Percentiles rank a stretch among this genome's conserved stretches.
These are phyloP conservation scores for Bondarzewia mesenterica DNA, from an alignment of 1,284 basidiomycete genomes.

Conservation along the genomic window DNA sequence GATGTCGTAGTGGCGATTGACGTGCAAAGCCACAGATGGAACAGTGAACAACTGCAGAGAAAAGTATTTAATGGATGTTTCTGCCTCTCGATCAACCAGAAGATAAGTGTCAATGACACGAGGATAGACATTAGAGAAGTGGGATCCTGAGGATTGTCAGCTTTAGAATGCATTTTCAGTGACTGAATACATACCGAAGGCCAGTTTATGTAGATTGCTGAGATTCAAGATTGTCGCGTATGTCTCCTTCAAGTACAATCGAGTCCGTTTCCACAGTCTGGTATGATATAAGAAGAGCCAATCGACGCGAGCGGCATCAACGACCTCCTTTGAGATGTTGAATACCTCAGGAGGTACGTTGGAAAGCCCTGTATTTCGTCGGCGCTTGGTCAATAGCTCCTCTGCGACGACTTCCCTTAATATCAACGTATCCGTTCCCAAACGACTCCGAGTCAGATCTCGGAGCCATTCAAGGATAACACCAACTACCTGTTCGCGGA, in stretches of 20 bases:
- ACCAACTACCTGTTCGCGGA: slow-evolving; percentile 80
- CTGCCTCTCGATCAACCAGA: slow-evolving; percentile 85
- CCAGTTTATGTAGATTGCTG: slow-evolving; percentile 69
- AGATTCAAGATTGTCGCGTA: slow-evolving; percentile 74
- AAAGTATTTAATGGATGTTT: slow-evolving; percentile 89
- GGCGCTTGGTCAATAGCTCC: slow-evolving; percentile 60
- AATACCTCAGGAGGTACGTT: slow-evolving; percentile 25
- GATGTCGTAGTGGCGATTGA: slow-evolving; percentile 70
- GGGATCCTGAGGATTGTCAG: slow-evolving; percentile 47
- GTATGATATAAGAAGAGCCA: slow-evolving; percentile 75
- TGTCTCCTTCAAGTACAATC: slow-evolving; percentile 74
- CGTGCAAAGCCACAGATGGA: slow-evolving; percentile 74
- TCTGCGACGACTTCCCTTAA: slow-evolving; percentile 67
- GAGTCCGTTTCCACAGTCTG: slow-evolving; percentile 77
- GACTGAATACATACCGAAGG: slow-evolving; percentile 46
- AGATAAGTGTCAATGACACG: slow-evolving; percentile 88
- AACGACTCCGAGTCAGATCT: slow-evolving; percentile 68
- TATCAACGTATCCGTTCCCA: slow-evolving; percentile 59
- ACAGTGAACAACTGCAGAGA: slow-evolving; percentile 87
- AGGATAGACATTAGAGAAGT: slow-evolving; percentile 80
- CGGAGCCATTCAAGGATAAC: slow-evolving; percentile 83
- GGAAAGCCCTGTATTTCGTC: slow-evolving; percentile 18
- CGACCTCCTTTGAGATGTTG: slow-evolving; percentile 40
- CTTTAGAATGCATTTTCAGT: background rate
- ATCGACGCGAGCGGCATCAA: slow-evolving; percentile 57